Conservation (phyloP, 176 grass and related monocot genomes). For the Tillandsia fasciculata region DNA sequence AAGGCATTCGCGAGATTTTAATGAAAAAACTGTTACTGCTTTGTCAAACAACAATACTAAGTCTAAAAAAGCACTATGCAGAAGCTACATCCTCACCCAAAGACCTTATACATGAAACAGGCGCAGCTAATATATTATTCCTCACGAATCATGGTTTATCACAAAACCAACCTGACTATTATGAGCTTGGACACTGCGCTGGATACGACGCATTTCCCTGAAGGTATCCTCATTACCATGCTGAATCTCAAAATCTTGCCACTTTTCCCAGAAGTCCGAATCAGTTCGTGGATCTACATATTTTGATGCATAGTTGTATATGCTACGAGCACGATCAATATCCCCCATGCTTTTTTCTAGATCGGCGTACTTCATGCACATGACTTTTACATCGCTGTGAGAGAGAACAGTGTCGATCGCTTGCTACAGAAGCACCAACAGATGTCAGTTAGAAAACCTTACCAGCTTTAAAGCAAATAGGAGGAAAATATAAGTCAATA, state of each 20-base stretch:
- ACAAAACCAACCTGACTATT: slow-evolving; percentile 56
- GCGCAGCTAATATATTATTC: background rate
- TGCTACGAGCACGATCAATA: slow-evolving; percentile 81
- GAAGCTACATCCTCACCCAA: too few species aligned
- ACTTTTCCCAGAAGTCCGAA: slow-evolving; percentile 88
- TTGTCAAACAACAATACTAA: too few species aligned
- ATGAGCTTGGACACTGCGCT: slow-evolving; percentile 66
- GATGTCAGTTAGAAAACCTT: slow-evolving; percentile 1
- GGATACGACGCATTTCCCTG: slow-evolving; percentile 92
- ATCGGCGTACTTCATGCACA: slow-evolving; percentile 74
- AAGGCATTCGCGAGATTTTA: too few species aligned
- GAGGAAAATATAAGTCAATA: background rate
- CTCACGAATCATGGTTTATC: background rate
- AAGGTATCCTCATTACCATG: slow-evolving; percentile 94
- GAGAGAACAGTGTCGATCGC: slow-evolving; percentile 65
- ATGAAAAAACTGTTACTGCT: too few species aligned
- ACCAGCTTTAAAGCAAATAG: background rate
- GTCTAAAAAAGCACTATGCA: too few species aligned
- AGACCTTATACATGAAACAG: too few species aligned
- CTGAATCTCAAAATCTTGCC: slow-evolving; percentile 97
- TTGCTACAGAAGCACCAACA: slow-evolving; percentile 40
- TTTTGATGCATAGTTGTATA: slow-evolving; percentile 70
- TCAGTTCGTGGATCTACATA: slow-evolving; percentile 77
- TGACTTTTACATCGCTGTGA: slow-evolving; percentile 58
- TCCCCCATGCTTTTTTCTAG: slow-evolving; percentile 89